A percentile compares a stretch with the other conserved stretches of the same genome.
Evolutionary conservation across 73 alveolate species (phyloP).

Genomic region (Paramecium tetraurelia): DNA sequence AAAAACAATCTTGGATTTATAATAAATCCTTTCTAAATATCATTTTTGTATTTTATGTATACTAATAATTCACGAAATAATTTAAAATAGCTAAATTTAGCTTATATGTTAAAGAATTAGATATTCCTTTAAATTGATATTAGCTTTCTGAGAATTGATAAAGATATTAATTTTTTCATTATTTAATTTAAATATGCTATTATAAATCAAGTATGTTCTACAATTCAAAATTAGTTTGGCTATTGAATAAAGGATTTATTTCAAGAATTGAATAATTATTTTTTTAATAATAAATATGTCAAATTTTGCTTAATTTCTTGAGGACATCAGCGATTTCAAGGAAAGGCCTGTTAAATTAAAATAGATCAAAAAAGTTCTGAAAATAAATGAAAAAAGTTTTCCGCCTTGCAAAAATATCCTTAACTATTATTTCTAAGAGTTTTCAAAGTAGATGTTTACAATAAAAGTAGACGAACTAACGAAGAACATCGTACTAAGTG

Average conservation of each 20-base stretch:
- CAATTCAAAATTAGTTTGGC: background rate
- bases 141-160: background rate
- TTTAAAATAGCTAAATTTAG: background rate
- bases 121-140: background rate
- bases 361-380: slow-evolving; percentile 31
- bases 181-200: background rate
- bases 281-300: background rate
- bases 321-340: slow-evolving; percentile 9
- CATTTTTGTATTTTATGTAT: background rate
- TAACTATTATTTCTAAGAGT: slow-evolving; percentile 35
- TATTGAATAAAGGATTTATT: background rate
- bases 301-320: slow-evolving; percentile 33
- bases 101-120: background rate
- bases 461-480: slow-evolving; percentile 29
- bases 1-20: background rate
- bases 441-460: slow-evolving; percentile 31
- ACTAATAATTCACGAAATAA: background rate
- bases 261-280: background rate
- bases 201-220: background rate
- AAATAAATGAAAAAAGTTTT: slow-evolving; percentile 19
- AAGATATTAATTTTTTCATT: background rate
- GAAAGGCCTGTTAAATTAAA: slow-evolving; percentile 38
- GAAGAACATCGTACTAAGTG: slow-evolving; percentile 52
- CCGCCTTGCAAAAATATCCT: slow-evolving; percentile 39
- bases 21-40: background rate